phyloP scores from a whole-genome alignment of 2,329 filamentous ascomycete species.

The Macroventuria anomochaeta region DNA sequence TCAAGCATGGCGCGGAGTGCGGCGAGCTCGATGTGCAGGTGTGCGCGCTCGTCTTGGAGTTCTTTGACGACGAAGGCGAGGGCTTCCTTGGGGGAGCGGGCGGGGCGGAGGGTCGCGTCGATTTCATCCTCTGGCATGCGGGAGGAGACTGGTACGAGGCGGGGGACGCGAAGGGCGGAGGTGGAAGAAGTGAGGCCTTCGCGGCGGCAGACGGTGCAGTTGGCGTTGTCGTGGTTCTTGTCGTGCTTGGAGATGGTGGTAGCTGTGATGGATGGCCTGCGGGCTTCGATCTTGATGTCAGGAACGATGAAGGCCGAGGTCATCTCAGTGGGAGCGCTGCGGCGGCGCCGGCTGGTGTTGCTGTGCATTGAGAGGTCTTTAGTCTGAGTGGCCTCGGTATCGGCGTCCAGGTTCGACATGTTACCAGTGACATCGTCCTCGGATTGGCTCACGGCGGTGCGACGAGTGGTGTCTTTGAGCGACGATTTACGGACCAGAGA shows the following conservation, averaged over 20 bases:
- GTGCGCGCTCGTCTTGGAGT: conserved; percentile 78
- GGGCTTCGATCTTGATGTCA: conserved; percentile 62
- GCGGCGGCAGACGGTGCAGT: conserved; percentile 64
- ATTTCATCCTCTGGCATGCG: conserved; percentile 61
- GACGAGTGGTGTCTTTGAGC: conserved; percentile 57
- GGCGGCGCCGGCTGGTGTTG: conserved; percentile 58
- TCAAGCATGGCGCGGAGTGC: conserved; percentile 66
- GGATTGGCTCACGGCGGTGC: conserved; percentile 39
- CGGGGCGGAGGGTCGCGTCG: conserved; percentile 65
- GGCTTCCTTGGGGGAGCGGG: conserved; percentile 73
- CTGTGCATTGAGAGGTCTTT: conserved; percentile 55
- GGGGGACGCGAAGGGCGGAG: conserved; percentile 52
- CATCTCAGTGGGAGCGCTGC: conserved; percentile 60
- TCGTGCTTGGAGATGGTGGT: conserved; percentile 32
- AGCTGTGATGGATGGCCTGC: conserved; percentile 31
- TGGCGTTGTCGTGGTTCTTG: conserved; percentile 59
- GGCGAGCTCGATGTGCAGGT: conserved; percentile 74
- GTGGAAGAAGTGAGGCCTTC: conserved; percentile 43
- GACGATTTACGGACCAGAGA: conserved; percentile 61
- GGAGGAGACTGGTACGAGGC: conserved; percentile 58
- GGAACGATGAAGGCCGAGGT: conserved; percentile 70
- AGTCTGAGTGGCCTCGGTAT: conserved; percentile 39
- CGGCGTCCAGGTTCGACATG: conserved; percentile 35
- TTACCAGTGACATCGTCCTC: conserved; percentile 47
- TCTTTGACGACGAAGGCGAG: conserved; percentile 84